Base-by-base conservation (phyloP, 1,284 basidiomycete genomes). In the Microstroma glucosiphilum region DNA sequence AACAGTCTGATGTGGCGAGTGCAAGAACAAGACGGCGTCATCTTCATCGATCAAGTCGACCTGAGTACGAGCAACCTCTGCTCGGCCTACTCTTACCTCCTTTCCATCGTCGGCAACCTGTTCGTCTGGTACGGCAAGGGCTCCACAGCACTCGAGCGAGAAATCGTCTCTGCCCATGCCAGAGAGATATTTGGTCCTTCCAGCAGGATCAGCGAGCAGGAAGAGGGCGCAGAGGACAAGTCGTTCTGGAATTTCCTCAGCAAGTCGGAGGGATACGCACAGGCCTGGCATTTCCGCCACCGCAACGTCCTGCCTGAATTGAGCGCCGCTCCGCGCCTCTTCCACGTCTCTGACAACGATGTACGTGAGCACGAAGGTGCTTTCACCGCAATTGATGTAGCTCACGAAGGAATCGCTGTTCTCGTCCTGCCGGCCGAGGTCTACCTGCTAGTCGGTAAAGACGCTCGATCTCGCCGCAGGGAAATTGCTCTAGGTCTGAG, bases 51-150 rank as follows among this genome's bases (percentile, higher is more conserved):
- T 58, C 73, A 76, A 55, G 68, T 73, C 13, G 67, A 70, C n/a
- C 54, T 68, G 58, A 60, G 57, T 21, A 67, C 74, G 13, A 59
- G 64, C n/a, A 69, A 64, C 49, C 64, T 77, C 6, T 74, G 70
- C 67, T 77, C 75, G 1, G 66, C 61, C 19, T 65, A 67, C 60
- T 70, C 69, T 53, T 72, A 65, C 23, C 67, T 77, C 19, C 66
- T 60, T 12, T 67, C 64, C 1, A 51, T 71, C 7, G 59, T 67
- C 9, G 63, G 67, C n/a, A 60, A 66, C 6, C 54, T 69, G 1
- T 68, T 72, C 59, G 68, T 77, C 11, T 75, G 75, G 75, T 70
- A 77, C 55, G 75, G 75, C 17, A 43, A 59, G 11, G 75, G 73
- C 55, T 62, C 69, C 6, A 42, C 64, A 6, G 23, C 46, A 13